Evolutionary conservation across 1,139 yeast genomes (phyloP).

Genomic region (Blastobotrys persicus): DNA sequence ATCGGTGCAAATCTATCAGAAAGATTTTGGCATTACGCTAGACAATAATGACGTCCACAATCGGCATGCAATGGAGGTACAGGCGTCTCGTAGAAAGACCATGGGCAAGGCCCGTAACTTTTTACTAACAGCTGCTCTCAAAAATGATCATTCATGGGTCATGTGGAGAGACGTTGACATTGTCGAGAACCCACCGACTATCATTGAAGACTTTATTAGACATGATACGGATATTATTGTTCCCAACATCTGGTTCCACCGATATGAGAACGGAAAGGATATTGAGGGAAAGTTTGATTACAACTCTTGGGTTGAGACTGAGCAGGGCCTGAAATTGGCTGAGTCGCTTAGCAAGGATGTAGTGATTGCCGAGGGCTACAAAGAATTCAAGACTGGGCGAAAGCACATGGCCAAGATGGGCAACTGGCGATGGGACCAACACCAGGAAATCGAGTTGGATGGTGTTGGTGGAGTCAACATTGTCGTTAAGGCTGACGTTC

Average conservation of each 20-base stretch:
- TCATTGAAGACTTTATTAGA: conserved; percentile 81
- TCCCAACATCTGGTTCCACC: conserved; percentile 84
- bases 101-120: conserved; percentile 96
- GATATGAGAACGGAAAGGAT: conserved; percentile 66
- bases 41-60: conserved; percentile 57
- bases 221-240: conserved; percentile 85
- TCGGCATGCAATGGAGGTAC: conserved; percentile 66
- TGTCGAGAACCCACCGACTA: conserved; percentile 75
- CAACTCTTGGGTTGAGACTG: conserved; percentile 95
- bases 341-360: conserved; percentile 76
- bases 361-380: conserved; percentile 84
- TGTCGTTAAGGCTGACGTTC: conserved; percentile 93
- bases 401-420: conserved; percentile 89
- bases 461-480: conserved; percentile 98
- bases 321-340: conserved; percentile 76
- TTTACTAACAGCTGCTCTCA: conserved; percentile 78
- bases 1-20: conserved; percentile 69
- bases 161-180: conserved; percentile 95
- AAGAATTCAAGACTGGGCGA: conserved; percentile 89
- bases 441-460: conserved; percentile 69
- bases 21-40: conserved; percentile 81
- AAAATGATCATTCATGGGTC: conserved; percentile 93
- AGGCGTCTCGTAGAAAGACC: conserved; percentile 78
- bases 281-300: conserved; percentile 89
- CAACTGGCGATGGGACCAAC: conserved; percentile 59